Percentiles rank a stretch among this genome's conserved stretches.
phyloP scores from a whole-genome alignment of 2,329 filamentous ascomycete species.

The Helotiales sp. region DNA sequence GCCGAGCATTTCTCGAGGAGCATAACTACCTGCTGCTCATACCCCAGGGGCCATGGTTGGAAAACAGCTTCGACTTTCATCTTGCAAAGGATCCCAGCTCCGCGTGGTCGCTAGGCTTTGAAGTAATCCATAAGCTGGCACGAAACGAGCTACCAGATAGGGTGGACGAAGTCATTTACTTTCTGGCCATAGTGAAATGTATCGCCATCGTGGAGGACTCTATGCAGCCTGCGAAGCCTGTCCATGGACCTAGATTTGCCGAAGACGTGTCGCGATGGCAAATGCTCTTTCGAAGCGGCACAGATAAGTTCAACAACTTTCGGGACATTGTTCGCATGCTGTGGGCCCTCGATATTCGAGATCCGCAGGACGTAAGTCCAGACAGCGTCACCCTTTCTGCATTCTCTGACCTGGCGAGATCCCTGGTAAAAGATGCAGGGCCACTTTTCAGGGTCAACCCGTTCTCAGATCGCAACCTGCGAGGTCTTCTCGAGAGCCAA shows the following conservation, averaged over 20 bases:
- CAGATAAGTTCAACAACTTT: too few species aligned
- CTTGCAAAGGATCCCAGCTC: background rate
- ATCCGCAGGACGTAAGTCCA: background rate
- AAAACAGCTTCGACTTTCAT: background rate
- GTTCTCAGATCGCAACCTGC: too few species aligned
- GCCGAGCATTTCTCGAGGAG: too few species aligned
- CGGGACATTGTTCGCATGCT: too few species aligned
- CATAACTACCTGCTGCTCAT: too few species aligned
- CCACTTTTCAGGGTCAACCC: background rate
- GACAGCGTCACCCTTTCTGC: background rate
- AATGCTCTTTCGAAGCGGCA: too few species aligned
- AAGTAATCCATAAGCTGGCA: background rate
- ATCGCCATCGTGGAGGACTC: background rate
- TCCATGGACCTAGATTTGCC: too few species aligned
- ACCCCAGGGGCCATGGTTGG: too few species aligned
- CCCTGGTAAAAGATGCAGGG: background rate
- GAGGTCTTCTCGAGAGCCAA: too few species aligned
- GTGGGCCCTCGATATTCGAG: background rate
- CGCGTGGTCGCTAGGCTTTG: background rate
- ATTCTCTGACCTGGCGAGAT: background rate
- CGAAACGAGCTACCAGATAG: background rate
- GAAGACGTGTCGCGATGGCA: too few species aligned
- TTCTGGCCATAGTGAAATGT: background rate
- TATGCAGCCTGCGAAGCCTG: too few species aligned
- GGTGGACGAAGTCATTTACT: background rate